Evolutionary conservation across 2,329 filamentous ascomycete genomes (phyloP).

Genomic region (Cordyceps fumosorosea): DNA sequence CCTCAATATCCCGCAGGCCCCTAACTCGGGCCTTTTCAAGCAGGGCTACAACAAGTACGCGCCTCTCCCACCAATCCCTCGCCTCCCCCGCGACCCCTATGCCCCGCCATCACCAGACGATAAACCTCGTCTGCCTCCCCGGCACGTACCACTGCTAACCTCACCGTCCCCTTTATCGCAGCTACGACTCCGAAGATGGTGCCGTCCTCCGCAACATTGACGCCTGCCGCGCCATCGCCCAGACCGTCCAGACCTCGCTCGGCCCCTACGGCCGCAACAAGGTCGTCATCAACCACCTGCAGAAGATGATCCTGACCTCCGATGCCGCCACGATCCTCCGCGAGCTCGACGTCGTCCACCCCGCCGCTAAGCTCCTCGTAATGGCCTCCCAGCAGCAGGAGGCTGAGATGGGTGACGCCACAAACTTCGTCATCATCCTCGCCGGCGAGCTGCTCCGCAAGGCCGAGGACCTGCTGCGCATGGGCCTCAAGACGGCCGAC

Average conservation of each 20-base stretch:
- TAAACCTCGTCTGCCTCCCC: not conserved
- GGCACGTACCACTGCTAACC: constrained; percentile 14
- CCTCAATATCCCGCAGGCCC: constrained; percentile 89
- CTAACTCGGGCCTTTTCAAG: constrained; percentile 92
- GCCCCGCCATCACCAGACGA: constrained; percentile 15
- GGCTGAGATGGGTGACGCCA: constrained; percentile 97
- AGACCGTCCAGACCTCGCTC: constrained; percentile 93
- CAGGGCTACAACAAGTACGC: constrained; percentile 89
- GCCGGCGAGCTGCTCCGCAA: constrained; percentile 94
- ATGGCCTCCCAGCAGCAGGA: constrained; percentile 99
- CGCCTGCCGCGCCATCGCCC: constrained; percentile 90
- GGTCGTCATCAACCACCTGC: constrained; percentile 98
- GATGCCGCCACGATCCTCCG: constrained; percentile 95
- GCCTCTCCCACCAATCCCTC: constrained; percentile 15
- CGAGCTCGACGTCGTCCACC: constrained; percentile 97
- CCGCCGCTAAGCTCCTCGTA: constrained; percentile 91
- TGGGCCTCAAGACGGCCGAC: constrained; percentile 98
- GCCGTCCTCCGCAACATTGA: constrained; percentile 98
- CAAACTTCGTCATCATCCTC: constrained; percentile 92
- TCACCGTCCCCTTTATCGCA: constrained; percentile 32
- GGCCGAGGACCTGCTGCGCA: constrained; percentile 89
- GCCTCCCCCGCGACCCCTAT: constrained; percentile 21
- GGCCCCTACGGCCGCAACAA: constrained; percentile 98
- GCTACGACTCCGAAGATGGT: constrained; percentile 98
- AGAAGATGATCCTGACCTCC: constrained; percentile 99